Base-by-base conservation (phyloP, 371 early-diverging fungal genomes). In the Mucor piriformis region DNA sequence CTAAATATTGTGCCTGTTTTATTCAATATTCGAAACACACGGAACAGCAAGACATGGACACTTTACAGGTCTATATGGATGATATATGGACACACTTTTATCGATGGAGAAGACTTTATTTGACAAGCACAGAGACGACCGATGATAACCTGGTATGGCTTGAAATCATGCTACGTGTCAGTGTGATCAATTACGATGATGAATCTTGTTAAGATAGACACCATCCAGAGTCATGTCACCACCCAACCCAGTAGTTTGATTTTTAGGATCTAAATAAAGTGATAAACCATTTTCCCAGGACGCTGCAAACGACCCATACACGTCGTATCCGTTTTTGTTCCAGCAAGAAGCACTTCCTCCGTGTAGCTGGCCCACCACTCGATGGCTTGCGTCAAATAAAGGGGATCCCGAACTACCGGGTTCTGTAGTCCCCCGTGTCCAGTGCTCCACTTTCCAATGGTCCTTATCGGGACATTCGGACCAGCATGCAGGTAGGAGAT, bases 341-440 rank as follows among this genome's bases (percentile, higher is more conserved):
- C 64, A 74, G 18, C 82, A 82, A 13, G 73, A 66, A 8, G 82
- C 74, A 7, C 64, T 59, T 0, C 82, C 82, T 2, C 82, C 82
- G 62, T 82, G 82, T 29, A 82, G 50, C 20, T 82, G 82, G 1
- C 82, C 82, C 1, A 82, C 70, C n/a, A 82, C 74, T 4, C 75
- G 56, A 61, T 69, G 69, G 20, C 64, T 71, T 1, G 73, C 66
- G 32, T 82, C 72, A 57, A 82, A 82, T 25, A 82, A 43, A 0
- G 82, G 82, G 0, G 77, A 79, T 13, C 82, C 82, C 40, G 79
- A 79, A 20, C 74, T 74, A 10, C 82, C 82, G 3, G 82, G 82
- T 42, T 82, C 82, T 27, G 82, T 82, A 4, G 77, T 81, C 1
- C 81, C 73, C 34, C 51, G 42, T 0, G 60, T 61, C 73, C 73